These are phyloP conservation scores for Talaromyces sp. DNA, from an alignment of 2,329 filamentous ascomycete genomes.

Conservation along the genomic window DNA sequence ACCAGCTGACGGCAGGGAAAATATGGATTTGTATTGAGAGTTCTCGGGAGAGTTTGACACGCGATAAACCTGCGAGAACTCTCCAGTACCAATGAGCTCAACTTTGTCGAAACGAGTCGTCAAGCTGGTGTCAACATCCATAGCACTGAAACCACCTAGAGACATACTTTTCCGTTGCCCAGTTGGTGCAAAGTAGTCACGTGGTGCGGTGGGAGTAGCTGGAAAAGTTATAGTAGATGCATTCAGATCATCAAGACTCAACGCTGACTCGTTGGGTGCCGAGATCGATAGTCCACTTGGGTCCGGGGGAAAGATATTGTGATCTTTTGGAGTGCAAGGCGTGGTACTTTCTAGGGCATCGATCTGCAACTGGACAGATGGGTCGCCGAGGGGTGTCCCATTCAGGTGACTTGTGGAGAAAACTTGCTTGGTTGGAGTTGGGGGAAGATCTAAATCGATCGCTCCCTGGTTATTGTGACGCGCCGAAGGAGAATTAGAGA, in stretches of 20 bases:
- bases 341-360: constrained; percentile 54
- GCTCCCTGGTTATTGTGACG: constrained; percentile 55
- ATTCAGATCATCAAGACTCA: constrained; percentile 40
- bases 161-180: constrained; percentile 63
- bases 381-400: constrained; percentile 3
- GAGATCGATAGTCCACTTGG: constrained; percentile 81
- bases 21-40: constrained; percentile 40
- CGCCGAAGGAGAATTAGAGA: constrained; percentile 55
- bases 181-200: constrained; percentile 56
- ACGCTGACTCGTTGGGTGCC: constrained; percentile 49
- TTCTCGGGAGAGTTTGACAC: constrained; percentile 54
- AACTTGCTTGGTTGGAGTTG: constrained; percentile 77
- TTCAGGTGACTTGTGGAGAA: neutral
- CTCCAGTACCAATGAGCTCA: constrained; percentile 76
- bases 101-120: constrained; percentile 75
- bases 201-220: constrained; percentile 74
- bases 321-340: constrained; percentile 76
- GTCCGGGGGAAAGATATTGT: constrained; percentile 66
- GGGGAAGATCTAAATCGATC: constrained; percentile 72
- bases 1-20: constrained; percentile 46
- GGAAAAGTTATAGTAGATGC: constrained; percentile 58
- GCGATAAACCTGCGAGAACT: constrained; percentile 89
- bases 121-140: constrained; percentile 71
- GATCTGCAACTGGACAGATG: constrained; percentile 60
- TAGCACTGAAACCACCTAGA: constrained; percentile 65